Evolutionary conservation across 306 rosid genomes (phyloP).

Genomic region (Astragalus membranaceus): DNA sequence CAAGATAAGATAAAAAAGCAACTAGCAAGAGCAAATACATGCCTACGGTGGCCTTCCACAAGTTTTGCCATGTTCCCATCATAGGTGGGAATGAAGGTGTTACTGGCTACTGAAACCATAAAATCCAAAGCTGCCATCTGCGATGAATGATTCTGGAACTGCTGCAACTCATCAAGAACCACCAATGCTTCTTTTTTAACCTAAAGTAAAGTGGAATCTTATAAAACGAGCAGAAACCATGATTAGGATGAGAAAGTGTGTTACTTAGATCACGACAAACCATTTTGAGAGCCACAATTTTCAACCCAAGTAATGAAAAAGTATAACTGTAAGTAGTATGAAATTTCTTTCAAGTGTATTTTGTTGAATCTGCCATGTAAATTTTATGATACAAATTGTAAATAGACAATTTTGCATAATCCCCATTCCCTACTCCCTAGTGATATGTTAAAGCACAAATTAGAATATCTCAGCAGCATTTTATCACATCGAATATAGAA

Average conservation of each 20-base stretch:
- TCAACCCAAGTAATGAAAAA: background rate
- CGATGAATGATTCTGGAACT: conserved; percentile 90
- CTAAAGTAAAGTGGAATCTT: conserved; percentile 30
- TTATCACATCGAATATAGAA: background rate
- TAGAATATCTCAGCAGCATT: background rate
- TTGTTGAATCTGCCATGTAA: background rate
- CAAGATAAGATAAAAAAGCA: background rate
- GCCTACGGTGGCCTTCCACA: conserved; percentile 98
- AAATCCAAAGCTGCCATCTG: conserved; percentile 99
- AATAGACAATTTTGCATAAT: background rate
- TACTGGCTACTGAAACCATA: conserved; percentile 86
- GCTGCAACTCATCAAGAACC: conserved; percentile 61
- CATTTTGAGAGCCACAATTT: background rate
- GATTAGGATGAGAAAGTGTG: background rate
- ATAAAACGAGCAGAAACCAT: background rate
- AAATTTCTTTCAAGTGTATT: background rate
- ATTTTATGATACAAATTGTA: background rate
- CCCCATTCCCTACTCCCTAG: background rate
- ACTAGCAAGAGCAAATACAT: conserved; percentile 1
- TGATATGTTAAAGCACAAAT: background rate
- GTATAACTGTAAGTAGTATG: background rate
- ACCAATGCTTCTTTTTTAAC: conserved; percentile 74
- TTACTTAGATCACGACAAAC: background rate
- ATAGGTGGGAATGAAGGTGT: conserved; percentile 83
- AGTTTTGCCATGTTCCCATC: conserved; percentile 99